These are phyloP conservation scores for Penicillium sp. DNA, from an alignment of 2,329 filamentous ascomycete species.

Conservation along the genomic window DNA sequence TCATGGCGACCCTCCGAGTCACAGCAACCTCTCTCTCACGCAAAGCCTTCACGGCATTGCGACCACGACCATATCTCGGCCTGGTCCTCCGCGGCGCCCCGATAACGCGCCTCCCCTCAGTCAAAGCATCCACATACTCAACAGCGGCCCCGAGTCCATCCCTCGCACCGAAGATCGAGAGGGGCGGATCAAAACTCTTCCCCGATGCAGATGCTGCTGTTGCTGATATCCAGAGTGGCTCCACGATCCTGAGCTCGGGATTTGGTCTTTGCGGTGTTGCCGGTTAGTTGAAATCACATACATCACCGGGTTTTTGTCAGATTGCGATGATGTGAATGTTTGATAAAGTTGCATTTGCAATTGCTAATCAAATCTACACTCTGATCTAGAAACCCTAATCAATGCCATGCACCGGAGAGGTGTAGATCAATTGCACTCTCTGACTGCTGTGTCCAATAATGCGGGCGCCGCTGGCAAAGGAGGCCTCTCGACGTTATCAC, in stretches of 20 bases:
- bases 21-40: constrained; percentile 29
- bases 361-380: not conserved
- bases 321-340: no score
- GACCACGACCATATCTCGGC: constrained; percentile 26
- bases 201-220: constrained; percentile 65
- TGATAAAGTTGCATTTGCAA: not conserved
- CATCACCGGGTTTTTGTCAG: no score
- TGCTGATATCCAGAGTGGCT: constrained; percentile 70
- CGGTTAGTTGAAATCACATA: constrained; percentile 55
- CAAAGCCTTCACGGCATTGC: constrained; percentile 27
- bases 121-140: constrained; percentile 23
- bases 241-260: constrained; percentile 73
- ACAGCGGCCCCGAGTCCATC: constrained; percentile 21
- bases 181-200: constrained; percentile 43
- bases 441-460: constrained; percentile 82
- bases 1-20: constrained; percentile 33
- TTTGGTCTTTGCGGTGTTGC: constrained; percentile 83
- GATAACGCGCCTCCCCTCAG: not conserved
- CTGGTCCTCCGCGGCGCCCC: constrained; percentile 19
- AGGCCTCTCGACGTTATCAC: constrained; percentile 70
- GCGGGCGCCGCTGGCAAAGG: constrained; percentile 71
- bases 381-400: constrained; percentile 68
- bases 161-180: constrained; percentile 32
- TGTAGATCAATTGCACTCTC: constrained; percentile 56
- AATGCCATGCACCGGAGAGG: constrained; percentile 66